These are phyloP conservation scores for Amorphotheca resinae DNA, from an alignment of 495 filamentous ascomycete genomes.

Conservation along the genomic window DNA sequence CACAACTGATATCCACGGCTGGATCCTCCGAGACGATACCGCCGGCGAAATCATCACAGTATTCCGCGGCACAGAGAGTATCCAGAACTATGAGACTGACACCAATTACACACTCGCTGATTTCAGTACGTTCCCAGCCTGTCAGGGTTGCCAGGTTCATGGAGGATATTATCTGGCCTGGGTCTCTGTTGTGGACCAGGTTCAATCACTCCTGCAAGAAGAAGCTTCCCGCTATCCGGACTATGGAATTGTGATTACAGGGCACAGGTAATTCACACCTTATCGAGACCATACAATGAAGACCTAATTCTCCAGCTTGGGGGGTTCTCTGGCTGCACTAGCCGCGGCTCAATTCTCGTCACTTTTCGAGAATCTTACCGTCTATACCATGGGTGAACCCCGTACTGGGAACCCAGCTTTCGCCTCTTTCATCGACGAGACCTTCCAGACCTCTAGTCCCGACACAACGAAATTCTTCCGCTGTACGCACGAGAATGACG, in stretches of 20 bases:
- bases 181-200: slow-evolving; percentile 3
- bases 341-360: slow-evolving; percentile 30
- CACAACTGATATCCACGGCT: slow-evolving; percentile 6
- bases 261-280: slow-evolving; percentile 5
- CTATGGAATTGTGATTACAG: slow-evolving; percentile 8
- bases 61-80: slow-evolving; percentile 7
- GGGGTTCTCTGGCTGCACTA: slow-evolving; percentile 5
- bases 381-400: slow-evolving; percentile 56
- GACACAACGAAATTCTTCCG: slow-evolving; percentile 40
- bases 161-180: slow-evolving; percentile 6
- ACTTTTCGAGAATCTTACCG: slow-evolving; percentile 27
- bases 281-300: no score
- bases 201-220: slow-evolving; percentile 3
- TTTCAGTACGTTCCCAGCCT: slow-evolving; percentile 4
- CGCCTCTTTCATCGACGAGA: slow-evolving; percentile 40
- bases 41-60: slow-evolving; percentile 6
- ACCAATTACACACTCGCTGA: slow-evolving; percentile 7
- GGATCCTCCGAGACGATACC: slow-evolving; percentile 7
- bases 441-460: slow-evolving; percentile 16
- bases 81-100: slow-evolving; percentile 4
- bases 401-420: slow-evolving; percentile 50
- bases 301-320: slow-evolving; percentile 4
- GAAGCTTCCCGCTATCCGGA: slow-evolving; percentile 1
- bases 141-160: slow-evolving; percentile 6
- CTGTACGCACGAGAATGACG: slow-evolving; percentile 55